phyloP scores from a whole-genome alignment of 2,329 filamentous ascomycete species.

The Venturia oleaginea region DNA sequence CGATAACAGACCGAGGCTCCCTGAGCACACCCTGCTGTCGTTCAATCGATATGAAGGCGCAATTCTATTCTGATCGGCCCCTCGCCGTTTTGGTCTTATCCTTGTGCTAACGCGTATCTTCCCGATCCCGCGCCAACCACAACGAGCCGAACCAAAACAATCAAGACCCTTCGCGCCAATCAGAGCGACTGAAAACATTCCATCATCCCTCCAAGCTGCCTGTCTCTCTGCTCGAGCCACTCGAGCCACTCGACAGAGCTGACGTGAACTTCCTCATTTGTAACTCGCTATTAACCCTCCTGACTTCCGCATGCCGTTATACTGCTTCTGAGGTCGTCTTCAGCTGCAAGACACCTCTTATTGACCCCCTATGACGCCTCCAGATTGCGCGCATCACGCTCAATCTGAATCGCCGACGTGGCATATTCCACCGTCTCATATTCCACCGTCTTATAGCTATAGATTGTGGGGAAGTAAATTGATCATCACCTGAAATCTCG shows the following conservation, averaged over 20 bases:
- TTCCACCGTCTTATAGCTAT: background rate
- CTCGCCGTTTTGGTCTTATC: background rate
- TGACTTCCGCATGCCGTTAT: background rate
- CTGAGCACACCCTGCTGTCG: background rate
- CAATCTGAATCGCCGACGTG: background rate
- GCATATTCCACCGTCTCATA: background rate
- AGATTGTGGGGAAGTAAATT: background rate
- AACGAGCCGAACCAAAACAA: background rate
- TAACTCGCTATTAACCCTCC: background rate
- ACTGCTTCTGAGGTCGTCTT: background rate
- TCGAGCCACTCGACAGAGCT: background rate
- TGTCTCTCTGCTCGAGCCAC: background rate
- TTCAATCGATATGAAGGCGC: conserved; percentile 1
- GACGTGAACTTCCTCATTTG: background rate
- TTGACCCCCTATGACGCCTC: background rate
- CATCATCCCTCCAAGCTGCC: background rate
- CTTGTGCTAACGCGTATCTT: background rate
- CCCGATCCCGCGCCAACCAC: background rate
- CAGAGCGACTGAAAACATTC: background rate
- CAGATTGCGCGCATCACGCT: background rate
- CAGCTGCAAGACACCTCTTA: background rate
- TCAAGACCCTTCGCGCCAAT: background rate
- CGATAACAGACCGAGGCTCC: background rate
- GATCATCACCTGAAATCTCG: background rate
- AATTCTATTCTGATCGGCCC: background rate